These are phyloP conservation scores for Pistacia atlantica DNA, from an alignment of 345 rosid genomes.

Conservation along the genomic window DNA sequence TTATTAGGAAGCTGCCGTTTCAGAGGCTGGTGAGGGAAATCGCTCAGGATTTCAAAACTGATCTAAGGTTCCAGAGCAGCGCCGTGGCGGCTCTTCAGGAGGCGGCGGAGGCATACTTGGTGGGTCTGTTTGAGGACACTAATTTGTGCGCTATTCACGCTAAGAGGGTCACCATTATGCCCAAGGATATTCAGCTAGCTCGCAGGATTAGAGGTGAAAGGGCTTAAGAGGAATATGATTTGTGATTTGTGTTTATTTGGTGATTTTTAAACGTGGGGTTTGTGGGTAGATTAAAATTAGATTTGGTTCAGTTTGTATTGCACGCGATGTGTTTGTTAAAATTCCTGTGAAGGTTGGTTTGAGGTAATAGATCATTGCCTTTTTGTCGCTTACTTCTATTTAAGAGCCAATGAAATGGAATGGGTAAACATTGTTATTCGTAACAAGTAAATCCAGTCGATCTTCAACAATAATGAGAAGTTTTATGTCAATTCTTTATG, in stretches of 20 bases:
- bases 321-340: not conserved
- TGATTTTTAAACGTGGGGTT: too few species aligned
- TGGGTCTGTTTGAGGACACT: conserved; percentile 54
- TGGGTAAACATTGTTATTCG: too few species aligned
- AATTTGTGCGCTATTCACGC: conserved; percentile 60
- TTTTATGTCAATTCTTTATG: too few species aligned
- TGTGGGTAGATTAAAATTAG: too few species aligned
- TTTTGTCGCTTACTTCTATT: not conserved
- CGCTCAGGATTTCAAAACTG: conserved; percentile 56
- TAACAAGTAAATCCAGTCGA: too few species aligned
- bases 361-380: too few species aligned
- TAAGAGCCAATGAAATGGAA: too few species aligned
- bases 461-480: too few species aligned
- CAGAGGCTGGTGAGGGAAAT: conserved; percentile 60
- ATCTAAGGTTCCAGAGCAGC: conserved; percentile 63
- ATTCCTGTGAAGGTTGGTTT: too few species aligned
- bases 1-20: conserved; percentile 58
- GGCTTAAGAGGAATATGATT: conserved; percentile 26
- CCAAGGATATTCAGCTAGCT: conserved; percentile 56
- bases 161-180: conserved; percentile 61
- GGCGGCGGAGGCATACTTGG: conserved; percentile 57
- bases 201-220: conserved; percentile 58
- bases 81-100: conserved; percentile 58
- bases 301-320: not conserved
- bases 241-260: too few species aligned